Conservation (phyloP, 2,329 filamentous ascomycete species). For the Fusarium fujikuroi region DNA sequence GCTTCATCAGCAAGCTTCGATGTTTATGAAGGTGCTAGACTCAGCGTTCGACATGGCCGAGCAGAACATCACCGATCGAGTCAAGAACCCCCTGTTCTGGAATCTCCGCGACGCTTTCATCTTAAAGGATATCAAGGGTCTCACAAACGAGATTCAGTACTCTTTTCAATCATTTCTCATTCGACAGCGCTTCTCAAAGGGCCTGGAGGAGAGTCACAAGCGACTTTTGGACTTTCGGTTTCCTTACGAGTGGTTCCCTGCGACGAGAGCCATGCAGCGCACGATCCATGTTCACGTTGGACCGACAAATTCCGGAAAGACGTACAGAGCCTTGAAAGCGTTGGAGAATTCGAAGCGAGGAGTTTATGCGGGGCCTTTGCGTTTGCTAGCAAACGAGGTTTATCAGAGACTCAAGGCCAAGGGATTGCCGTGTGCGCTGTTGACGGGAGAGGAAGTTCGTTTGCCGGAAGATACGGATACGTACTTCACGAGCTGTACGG, state of each 20-base stretch:
- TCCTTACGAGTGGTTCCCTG: conserved; percentile 92
- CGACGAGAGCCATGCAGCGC: conserved; percentile 80
- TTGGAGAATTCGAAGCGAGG: conserved; percentile 80
- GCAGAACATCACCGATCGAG: conserved; percentile 50
- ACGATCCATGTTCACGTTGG: conserved; percentile 94
- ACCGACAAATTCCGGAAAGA: conserved; percentile 98
- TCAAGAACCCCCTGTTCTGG: conserved; percentile 66
- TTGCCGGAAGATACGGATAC: conserved; percentile 68
- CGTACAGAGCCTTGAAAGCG: conserved; percentile 89
- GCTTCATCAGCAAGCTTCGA: conserved; percentile 55
- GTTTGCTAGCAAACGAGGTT: conserved; percentile 93
- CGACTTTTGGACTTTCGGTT: conserved; percentile 84
- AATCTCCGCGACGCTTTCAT: conserved; percentile 70
- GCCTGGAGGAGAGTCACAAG: conserved; percentile 68
- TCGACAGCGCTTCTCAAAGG: conserved; percentile 65
- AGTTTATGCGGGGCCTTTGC: conserved; percentile 89
- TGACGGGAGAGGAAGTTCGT: conserved; percentile 92
- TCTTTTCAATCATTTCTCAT: conserved; percentile 75
- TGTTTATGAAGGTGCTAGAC: conserved; percentile 59
- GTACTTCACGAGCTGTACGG: conserved; percentile 85
- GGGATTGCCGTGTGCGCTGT: conserved; percentile 78
- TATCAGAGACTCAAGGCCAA: conserved; percentile 86
- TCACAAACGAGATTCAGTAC: conserved; percentile 71
- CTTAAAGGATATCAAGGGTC: conserved; percentile 58
- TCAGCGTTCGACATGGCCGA: conserved; percentile 59